Percentiles rank a stretch among this genome's conserved stretches.
Conservation (phyloP, 352 stramenopile genomes). For the Phytophthora vignae region DNA sequence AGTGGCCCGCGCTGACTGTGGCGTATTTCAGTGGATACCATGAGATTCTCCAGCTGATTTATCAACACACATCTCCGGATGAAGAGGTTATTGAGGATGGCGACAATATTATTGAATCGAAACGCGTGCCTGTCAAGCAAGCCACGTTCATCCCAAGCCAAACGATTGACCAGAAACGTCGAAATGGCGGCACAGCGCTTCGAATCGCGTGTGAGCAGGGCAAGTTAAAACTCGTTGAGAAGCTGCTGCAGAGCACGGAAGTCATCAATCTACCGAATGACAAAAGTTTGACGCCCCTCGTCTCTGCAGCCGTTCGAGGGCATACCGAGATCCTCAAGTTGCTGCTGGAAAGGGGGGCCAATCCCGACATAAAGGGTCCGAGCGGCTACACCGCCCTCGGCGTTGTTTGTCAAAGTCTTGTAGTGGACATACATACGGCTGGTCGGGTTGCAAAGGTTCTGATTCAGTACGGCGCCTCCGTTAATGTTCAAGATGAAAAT, state of each 20-base stretch:
- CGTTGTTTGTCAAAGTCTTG: background rate
- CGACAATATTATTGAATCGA: background rate
- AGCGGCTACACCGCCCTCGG: background rate
- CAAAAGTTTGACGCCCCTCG: background rate
- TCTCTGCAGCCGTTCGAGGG: background rate
- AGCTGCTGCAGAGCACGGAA: conserved; percentile 8
- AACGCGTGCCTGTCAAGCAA: background rate
- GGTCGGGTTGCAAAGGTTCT: background rate
- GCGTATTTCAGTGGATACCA: conserved; percentile 15
- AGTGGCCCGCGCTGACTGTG: background rate
- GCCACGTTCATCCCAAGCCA: background rate
- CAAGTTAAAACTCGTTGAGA: conserved; percentile 3
- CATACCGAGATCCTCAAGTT: background rate
- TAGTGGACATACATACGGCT: too few relatives aligned
- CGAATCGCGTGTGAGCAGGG: conserved; percentile 10
- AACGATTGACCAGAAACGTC: conserved; percentile 10
- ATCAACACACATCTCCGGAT: background rate
- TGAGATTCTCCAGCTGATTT: conserved; percentile 8
- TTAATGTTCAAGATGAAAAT: background rate
- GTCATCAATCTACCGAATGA: background rate
- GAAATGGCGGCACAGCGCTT: conserved; percentile 14
- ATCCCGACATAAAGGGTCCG: background rate
- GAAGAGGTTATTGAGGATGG: background rate
- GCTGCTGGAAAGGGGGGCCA: background rate
- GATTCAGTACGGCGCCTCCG: background rate